Percentiles rank a stretch among this genome's conserved stretches.
Conservation (phyloP, 371 early-diverging fungal genomes). For the Rhizopus stolonifer region DNA sequence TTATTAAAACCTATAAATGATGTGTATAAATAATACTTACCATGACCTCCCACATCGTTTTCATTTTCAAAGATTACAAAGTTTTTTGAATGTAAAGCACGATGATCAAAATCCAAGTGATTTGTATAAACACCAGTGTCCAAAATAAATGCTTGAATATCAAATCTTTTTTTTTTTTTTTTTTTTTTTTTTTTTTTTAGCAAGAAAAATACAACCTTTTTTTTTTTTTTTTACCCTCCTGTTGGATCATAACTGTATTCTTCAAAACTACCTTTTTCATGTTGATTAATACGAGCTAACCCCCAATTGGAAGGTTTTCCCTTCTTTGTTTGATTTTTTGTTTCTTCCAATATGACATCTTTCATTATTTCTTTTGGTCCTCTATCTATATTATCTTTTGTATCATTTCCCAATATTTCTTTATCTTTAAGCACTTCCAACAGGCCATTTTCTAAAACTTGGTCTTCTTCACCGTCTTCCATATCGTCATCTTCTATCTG, state of each 20-base stretch:
- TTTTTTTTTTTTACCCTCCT: conserved; percentile 40
- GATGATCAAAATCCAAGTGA: conserved; percentile 78
- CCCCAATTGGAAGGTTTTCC: conserved; percentile 56
- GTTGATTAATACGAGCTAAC: conserved; percentile 54
- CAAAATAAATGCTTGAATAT: conserved; percentile 66
- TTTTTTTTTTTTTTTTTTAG: background rate
- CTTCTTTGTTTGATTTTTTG: too few species aligned
- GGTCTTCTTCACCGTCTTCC: background rate
- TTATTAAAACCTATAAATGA: too few species aligned
- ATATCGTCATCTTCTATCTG: background rate
- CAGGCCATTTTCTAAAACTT: background rate
- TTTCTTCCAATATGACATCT: too few species aligned
- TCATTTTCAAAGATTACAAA: conserved; percentile 44
- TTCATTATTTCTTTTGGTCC: background rate
- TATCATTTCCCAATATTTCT: too few species aligned
- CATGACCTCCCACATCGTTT: conserved; percentile 50
- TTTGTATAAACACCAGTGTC: conserved; percentile 71
- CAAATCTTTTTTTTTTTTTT: conserved; percentile 29
- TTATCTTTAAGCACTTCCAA: too few species aligned
- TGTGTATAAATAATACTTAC: too few species aligned
- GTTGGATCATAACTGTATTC: conserved; percentile 45
- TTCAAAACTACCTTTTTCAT: conserved; percentile 25
- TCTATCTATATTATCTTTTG: too few species aligned
- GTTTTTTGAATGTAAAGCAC: conserved; percentile 69
- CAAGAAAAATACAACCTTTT: too few species aligned